Evolutionary conservation across 805 yeast genomes (phyloP).

Genomic region (Komagataella pastoris): DNA sequence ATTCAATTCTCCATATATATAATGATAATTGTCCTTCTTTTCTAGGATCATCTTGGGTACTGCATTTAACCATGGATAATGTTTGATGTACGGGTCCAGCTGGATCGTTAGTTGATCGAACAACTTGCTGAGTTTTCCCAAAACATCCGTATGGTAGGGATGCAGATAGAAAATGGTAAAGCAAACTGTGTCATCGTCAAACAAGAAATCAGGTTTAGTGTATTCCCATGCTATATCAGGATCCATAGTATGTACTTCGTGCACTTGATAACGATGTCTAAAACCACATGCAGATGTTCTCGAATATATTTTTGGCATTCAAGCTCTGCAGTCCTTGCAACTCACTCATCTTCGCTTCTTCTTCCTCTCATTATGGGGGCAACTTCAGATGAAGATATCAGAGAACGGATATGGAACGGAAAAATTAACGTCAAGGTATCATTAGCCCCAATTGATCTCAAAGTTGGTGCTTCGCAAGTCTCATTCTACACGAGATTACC

Average conservation of each 20-base stretch:
- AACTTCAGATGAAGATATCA: neutral
- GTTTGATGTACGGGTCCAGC: slow-evolving; percentile 20
- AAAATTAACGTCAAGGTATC: slow-evolving; percentile 28
- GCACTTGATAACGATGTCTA: neutral
- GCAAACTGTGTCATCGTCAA: slow-evolving; percentile 1
- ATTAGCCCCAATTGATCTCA: slow-evolving; percentile 12
- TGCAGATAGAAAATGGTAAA: slow-evolving; percentile 14
- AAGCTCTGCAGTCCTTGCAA: neutral
- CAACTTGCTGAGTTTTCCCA: slow-evolving; percentile 5
- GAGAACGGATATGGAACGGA: slow-evolving; percentile 36
- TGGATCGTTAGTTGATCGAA: slow-evolving; percentile 10
- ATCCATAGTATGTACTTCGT: neutral
- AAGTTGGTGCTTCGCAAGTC: slow-evolving; percentile 9
- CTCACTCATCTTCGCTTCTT: neutral
- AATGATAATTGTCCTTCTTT: slow-evolving; percentile 8
- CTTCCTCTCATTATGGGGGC: neutral
- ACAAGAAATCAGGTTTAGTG: neutral
- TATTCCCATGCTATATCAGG: neutral
- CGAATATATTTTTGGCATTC: neutral
- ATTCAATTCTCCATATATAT: slow-evolving; percentile 25
- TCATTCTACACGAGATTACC: slow-evolving; percentile 9
- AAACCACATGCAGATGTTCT: neutral
- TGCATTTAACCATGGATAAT: slow-evolving; percentile 28
- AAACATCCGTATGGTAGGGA: slow-evolving; percentile 14
- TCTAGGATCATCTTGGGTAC: slow-evolving; percentile 13